These are phyloP conservation scores for Clarireedia paspali DNA, from an alignment of 2,329 filamentous ascomycete species.

Conservation along the genomic window DNA sequence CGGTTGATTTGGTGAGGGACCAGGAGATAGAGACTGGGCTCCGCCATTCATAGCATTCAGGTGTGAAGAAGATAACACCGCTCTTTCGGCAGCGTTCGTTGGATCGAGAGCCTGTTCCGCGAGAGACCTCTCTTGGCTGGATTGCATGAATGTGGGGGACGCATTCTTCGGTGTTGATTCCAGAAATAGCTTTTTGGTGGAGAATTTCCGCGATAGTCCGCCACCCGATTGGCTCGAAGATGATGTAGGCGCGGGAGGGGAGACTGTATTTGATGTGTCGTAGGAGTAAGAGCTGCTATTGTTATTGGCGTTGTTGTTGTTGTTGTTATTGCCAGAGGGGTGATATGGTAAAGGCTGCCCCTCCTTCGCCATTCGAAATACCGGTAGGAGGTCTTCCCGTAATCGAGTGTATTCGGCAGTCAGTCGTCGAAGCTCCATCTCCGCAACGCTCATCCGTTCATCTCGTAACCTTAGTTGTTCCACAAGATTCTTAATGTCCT, in stretches of 20 bases:
- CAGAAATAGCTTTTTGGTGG: slow-evolving; percentile 67
- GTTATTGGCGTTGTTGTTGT: neutral
- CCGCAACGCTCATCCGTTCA: slow-evolving; percentile 76
- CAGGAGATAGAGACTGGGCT: slow-evolving; percentile 45
- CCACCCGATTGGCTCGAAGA: slow-evolving; percentile 43
- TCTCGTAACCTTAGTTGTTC: slow-evolving; percentile 85
- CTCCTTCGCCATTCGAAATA: slow-evolving; percentile 86
- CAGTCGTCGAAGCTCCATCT: slow-evolving; percentile 75
- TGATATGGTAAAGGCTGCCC: slow-evolving; percentile 70
- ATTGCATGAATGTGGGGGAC: slow-evolving; percentile 59
- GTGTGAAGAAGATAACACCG: slow-evolving; percentile 60
- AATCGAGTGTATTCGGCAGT: slow-evolving; percentile 83
- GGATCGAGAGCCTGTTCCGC: slow-evolving; percentile 62
- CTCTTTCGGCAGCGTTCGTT: slow-evolving; percentile 58
- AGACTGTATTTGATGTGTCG: slow-evolving; percentile 40
- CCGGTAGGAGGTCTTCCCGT: slow-evolving; percentile 84
- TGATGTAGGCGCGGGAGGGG: slow-evolving; percentile 50
- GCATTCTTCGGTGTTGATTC: slow-evolving; percentile 66
- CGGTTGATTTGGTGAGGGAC: slow-evolving; percentile 57
- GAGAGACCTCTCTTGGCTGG: slow-evolving; percentile 51
- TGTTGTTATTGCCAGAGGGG: slow-evolving; percentile 19
- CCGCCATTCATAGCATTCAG: slow-evolving; percentile 62
- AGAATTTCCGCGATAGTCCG: slow-evolving; percentile 63
- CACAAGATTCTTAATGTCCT: slow-evolving; percentile 86
- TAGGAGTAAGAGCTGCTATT: slow-evolving; percentile 38